A percentile compares a stretch with the other conserved stretches of the same genome.
phyloP scores from a whole-genome alignment of 1,284 basidiomycete species.

The Microstroma glucosiphilum region DNA sequence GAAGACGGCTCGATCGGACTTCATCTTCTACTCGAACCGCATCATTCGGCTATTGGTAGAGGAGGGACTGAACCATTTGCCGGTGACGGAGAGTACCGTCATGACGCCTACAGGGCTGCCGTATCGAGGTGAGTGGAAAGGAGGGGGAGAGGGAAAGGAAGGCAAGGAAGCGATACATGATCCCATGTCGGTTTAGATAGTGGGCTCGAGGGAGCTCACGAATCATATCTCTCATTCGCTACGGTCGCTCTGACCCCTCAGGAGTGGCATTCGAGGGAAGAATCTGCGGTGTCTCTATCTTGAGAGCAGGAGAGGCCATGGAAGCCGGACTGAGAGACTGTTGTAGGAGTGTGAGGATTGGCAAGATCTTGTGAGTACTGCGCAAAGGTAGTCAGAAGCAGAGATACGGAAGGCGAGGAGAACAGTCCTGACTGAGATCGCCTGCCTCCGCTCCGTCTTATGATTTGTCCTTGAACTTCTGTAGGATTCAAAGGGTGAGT shows the following conservation, averaged over 20 bases:
- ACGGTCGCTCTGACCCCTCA: background rate
- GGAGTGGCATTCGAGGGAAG: slow-evolving; percentile 45
- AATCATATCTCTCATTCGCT: slow-evolving; percentile 42
- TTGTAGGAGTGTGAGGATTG: slow-evolving; percentile 56
- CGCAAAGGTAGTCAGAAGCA: background rate
- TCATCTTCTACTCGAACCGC: slow-evolving; percentile 83
- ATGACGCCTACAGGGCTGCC: slow-evolving; percentile 60
- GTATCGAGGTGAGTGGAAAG: slow-evolving; percentile 51
- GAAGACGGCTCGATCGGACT: slow-evolving; percentile 67
- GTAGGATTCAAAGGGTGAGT: slow-evolving; percentile 72
- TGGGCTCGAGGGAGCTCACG: slow-evolving; percentile 32
- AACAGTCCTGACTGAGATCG: too few species aligned
- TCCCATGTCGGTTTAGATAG: background rate
- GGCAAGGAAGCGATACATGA: background rate
- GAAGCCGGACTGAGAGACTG: slow-evolving; percentile 77
- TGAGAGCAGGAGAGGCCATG: slow-evolving; percentile 54
- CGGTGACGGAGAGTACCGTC: slow-evolving; percentile 51
- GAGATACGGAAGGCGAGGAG: too few species aligned
- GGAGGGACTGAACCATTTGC: slow-evolving; percentile 87
- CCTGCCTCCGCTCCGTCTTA: too few species aligned
- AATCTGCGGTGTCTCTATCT: slow-evolving; percentile 45
- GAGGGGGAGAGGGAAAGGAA: background rate
- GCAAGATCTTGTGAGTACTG: slow-evolving; percentile 53
- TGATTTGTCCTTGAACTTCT: too few species aligned
- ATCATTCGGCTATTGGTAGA: slow-evolving; percentile 61